phyloP scores from a whole-genome alignment of 129 eudicot species.

The Smallanthus sonchifolius region DNA sequence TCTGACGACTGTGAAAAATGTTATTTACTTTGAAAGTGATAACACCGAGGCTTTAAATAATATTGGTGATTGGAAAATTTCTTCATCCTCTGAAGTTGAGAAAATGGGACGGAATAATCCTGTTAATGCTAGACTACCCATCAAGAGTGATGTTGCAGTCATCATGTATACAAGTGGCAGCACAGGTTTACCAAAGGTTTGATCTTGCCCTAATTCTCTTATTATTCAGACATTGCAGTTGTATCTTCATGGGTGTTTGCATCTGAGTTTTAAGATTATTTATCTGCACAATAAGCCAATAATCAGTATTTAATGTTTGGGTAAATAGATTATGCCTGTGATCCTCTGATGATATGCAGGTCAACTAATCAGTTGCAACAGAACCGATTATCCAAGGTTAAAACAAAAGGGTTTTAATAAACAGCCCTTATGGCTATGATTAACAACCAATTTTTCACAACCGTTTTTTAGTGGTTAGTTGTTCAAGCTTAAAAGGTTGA shows the following conservation, averaged over 20 bases:
- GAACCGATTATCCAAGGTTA: not conserved
- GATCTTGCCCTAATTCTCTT: conserved; percentile 4
- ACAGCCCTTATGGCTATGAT: not conserved
- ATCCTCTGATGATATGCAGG: not conserved
- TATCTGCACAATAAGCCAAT: not conserved
- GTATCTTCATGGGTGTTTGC: not conserved
- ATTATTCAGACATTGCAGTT: not conserved
- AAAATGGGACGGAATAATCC: conserved; percentile 55
- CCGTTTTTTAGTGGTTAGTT: not conserved
- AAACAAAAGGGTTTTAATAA: not conserved
- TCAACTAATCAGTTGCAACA: not conserved
- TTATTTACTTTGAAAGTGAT: conserved; percentile 69
- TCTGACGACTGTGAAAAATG: conserved; percentile 49
- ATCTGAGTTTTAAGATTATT: not conserved
- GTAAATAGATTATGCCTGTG: not conserved
- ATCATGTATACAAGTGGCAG: conserved; percentile 99
- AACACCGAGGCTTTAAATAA: conserved; percentile 31
- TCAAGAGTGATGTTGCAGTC: conserved; percentile 83
- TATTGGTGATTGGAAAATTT: conserved; percentile 42
- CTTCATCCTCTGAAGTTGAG: conserved; percentile 77
- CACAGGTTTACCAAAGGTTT: conserved; percentile 97
- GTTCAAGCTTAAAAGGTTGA: not conserved
- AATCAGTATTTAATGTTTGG: not conserved
- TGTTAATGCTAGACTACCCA: conserved; percentile 50
- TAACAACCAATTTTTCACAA: not conserved